These are phyloP conservation scores for Nemania serpens DNA, from an alignment of 2,329 filamentous ascomycete genomes.

Conservation along the genomic window DNA sequence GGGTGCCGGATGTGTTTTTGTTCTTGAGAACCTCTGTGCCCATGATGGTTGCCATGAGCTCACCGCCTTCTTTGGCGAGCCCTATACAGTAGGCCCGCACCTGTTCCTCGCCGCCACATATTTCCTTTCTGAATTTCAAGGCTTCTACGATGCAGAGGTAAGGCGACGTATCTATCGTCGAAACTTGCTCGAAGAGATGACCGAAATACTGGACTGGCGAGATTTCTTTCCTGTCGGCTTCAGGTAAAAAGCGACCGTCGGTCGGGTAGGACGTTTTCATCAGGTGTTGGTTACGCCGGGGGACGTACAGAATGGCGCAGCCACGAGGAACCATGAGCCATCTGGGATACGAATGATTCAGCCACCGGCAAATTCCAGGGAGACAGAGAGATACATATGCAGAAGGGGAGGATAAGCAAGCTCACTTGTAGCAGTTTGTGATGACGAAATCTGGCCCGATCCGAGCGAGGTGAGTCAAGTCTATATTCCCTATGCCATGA, in stretches of 20 bases:
- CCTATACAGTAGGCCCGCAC: constrained; percentile 62
- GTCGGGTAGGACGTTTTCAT: constrained; percentile 72
- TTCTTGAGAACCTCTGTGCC: constrained; percentile 68
- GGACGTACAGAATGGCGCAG: constrained; percentile 72
- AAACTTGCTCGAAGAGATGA: constrained; percentile 67
- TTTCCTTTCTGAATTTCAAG: constrained; percentile 62
- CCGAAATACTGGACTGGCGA: constrained; percentile 58
- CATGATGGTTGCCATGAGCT: constrained; percentile 59
- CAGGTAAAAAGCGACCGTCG: constrained; percentile 66
- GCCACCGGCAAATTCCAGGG: constrained; percentile 11
- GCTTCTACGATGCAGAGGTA: constrained; percentile 67
- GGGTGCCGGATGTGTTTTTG: constrained; percentile 47
- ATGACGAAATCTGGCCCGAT: constrained; percentile 74
- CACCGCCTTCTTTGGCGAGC: constrained; percentile 60
- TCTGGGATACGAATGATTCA: constrained; percentile 34
- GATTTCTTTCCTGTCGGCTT: constrained; percentile 23
- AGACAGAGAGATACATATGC: background rate
- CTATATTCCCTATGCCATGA: constrained; percentile 73
- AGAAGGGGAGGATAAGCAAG: constrained; percentile 2
- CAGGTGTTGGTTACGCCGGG: constrained; percentile 66
- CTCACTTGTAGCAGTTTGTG: constrained; percentile 69
- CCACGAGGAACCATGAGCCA: constrained; percentile 75
- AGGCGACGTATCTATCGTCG: constrained; percentile 66
- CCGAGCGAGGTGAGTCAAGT: constrained; percentile 58
- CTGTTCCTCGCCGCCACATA: constrained; percentile 67